A percentile compares a stretch with the other conserved stretches of the same genome.
Conservation (phyloP, 495 filamentous ascomycete genomes). For the Aspergillus asperescens region DNA sequence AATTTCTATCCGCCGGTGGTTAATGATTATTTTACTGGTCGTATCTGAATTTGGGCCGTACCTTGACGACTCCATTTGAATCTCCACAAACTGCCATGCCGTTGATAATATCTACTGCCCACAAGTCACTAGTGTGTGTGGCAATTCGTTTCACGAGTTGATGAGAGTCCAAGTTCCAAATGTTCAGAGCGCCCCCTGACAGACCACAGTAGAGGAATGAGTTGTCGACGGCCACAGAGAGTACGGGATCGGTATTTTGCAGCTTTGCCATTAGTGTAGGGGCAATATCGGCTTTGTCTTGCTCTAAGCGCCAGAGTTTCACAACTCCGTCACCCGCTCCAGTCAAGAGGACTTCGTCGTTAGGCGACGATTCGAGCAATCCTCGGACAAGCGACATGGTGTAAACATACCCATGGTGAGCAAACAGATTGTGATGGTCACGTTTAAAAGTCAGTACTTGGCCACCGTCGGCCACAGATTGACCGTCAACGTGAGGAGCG, state of each 20-base stretch:
- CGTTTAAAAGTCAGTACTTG: conserved; percentile 76
- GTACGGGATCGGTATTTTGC: conserved; percentile 76
- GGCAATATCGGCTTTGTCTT: conserved; percentile 40
- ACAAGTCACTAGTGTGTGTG: conserved; percentile 74
- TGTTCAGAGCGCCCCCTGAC: conserved; percentile 82
- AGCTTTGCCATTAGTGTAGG: conserved; percentile 57
- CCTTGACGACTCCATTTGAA: conserved; percentile 73
- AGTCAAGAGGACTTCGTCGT: conserved; percentile 77
- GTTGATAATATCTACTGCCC: conserved; percentile 76
- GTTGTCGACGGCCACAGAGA: conserved; percentile 78
- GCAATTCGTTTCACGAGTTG: conserved; percentile 83
- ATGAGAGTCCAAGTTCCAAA: conserved; percentile 94
- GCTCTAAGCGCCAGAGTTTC: conserved; percentile 75
- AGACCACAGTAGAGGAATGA: conserved; percentile 87
- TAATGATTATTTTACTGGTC: not conserved
- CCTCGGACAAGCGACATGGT: conserved; percentile 81
- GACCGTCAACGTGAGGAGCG: conserved; percentile 54
- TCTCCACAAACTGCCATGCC: conserved; percentile 80
- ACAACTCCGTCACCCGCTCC: conserved; percentile 92
- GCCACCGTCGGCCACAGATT: conserved; percentile 45
- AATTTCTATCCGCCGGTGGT: conserved; percentile 54
- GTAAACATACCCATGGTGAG: conserved; percentile 92
- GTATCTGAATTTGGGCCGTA: conserved; percentile 29
- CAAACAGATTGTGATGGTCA: conserved; percentile 76
- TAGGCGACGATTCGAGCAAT: conserved; percentile 53